Evolutionary conservation across 176 grass and related monocot genomes (phyloP).

Genomic region (Eleusine indica): DNA sequence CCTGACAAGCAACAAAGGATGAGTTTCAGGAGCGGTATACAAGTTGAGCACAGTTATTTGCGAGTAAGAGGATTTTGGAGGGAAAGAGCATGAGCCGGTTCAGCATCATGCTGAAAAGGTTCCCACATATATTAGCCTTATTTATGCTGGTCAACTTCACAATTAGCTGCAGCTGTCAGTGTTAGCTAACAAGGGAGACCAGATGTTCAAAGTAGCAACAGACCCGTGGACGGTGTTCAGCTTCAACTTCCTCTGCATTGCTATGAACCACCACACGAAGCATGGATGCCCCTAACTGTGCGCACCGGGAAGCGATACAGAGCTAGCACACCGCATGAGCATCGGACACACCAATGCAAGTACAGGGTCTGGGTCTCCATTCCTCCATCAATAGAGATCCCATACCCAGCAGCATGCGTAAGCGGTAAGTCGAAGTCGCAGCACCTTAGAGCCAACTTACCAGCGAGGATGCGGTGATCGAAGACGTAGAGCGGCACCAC

Average conservation of each 20-base stretch:
- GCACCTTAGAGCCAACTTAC: conserved; percentile 34
- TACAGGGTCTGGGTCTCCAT: not conserved
- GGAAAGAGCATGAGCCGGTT: not conserved
- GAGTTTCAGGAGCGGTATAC: not conserved
- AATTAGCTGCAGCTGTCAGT: not conserved
- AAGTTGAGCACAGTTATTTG: not conserved
- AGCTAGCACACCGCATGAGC: not conserved
- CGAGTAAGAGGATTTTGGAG: not conserved
- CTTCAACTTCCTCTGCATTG: conserved; percentile 22
- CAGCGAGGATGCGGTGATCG: conserved; percentile 76
- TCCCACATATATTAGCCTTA: conserved; percentile 1
- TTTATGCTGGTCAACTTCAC: not conserved
- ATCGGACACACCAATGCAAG: not conserved
- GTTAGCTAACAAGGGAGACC: not conserved
- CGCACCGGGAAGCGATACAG: no score
- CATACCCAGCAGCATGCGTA: not conserved
- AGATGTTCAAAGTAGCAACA: not conserved
- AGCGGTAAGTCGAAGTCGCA: not conserved
- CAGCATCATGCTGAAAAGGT: not conserved
- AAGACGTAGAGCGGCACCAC: conserved; percentile 94
- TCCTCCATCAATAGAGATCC: not conserved
- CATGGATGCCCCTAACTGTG: not conserved
- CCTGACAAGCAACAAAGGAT: not conserved
- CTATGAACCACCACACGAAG: not conserved
- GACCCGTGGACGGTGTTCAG: not conserved